These are phyloP conservation scores for Moricandia moricandioides DNA, from an alignment of 345 rosid genomes.

Conservation along the genomic window DNA sequence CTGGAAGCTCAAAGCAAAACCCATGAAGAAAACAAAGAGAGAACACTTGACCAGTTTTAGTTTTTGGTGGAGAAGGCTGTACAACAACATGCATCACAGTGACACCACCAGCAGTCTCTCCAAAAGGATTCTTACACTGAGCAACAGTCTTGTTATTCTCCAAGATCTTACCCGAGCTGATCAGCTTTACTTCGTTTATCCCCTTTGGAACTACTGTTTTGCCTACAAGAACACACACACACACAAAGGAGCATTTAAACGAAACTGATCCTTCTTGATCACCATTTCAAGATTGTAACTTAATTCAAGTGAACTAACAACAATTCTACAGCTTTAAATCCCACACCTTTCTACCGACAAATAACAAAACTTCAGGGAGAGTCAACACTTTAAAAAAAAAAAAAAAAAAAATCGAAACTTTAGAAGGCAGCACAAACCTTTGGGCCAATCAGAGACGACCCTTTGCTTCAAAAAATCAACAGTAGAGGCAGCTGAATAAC, in stretches of 20 bases:
- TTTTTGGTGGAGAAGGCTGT: constrained; percentile 68
- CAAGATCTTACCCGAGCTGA: constrained; percentile 82
- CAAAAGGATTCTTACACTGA: constrained; percentile 74
- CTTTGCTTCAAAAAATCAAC: constrained; percentile 87
- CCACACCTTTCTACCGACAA: neutral
- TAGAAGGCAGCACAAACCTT: constrained; percentile 45
- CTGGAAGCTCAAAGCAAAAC: neutral
- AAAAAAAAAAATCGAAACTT: neutral
- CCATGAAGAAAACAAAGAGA: neutral
- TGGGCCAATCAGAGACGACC: constrained; percentile 92
- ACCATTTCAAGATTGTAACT: neutral
- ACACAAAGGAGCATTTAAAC: neutral
- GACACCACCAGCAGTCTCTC: constrained; percentile 59
- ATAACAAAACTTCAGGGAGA: neutral
- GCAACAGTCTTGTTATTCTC: constrained; percentile 80
- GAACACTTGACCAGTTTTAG: constrained; percentile 52
- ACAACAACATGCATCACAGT: constrained; percentile 90
- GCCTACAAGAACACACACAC: constrained; percentile 38
- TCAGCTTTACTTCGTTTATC: constrained; percentile 80
- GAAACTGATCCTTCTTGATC: neutral
- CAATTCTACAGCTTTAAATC: neutral
- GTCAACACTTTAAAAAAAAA: too few relatives aligned
- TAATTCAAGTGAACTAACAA: neutral
- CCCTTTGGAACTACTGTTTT: constrained; percentile 72
- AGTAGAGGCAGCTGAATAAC: constrained; percentile 76